These are phyloP conservation scores for Epichloe scottii DNA, from an alignment of 2,329 filamentous ascomycete species.

Conservation along the genomic window DNA sequence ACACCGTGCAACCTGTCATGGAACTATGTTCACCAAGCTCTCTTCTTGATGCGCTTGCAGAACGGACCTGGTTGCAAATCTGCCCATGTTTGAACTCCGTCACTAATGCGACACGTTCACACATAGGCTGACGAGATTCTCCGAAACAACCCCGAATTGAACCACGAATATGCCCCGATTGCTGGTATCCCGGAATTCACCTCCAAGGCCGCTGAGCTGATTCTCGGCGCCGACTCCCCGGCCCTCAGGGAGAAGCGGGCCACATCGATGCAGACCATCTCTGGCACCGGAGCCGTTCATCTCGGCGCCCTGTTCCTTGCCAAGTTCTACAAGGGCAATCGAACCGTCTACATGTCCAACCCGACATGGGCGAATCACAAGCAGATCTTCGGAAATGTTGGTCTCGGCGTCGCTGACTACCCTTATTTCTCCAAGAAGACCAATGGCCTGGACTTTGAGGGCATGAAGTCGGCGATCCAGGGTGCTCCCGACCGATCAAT, in stretches of 20 bases:
- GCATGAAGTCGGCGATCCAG: conserved; percentile 63
- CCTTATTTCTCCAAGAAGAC: conserved; percentile 88
- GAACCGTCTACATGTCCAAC: conserved; percentile 77
- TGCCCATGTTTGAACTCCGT: not conserved
- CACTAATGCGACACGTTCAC: not conserved
- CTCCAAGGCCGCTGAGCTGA: conserved; percentile 77
- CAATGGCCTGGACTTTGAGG: conserved; percentile 82
- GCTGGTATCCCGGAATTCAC: conserved; percentile 79
- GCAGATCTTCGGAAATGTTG: conserved; percentile 93
- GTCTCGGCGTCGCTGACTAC: conserved; percentile 66
- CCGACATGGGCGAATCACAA: conserved; percentile 99
- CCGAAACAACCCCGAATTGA: conserved; percentile 75
- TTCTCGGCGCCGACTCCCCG: conserved; percentile 68
- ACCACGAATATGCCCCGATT: conserved; percentile 98
- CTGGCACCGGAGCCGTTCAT: conserved; percentile 90
- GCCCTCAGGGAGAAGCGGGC: conserved; percentile 75
- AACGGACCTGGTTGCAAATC: not conserved
- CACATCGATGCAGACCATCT: conserved; percentile 84
- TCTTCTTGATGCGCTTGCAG: not conserved
- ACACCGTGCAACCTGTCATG: not conserved
- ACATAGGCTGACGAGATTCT: conserved; percentile 78
- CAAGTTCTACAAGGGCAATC: conserved; percentile 72
- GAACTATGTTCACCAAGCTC: not conserved
- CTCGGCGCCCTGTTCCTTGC: conserved; percentile 86
- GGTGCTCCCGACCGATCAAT: conserved; percentile 68